These are phyloP conservation scores for Xylariomycetidae sp. DNA, from an alignment of 2,329 filamentous ascomycete genomes.

Conservation along the genomic window DNA sequence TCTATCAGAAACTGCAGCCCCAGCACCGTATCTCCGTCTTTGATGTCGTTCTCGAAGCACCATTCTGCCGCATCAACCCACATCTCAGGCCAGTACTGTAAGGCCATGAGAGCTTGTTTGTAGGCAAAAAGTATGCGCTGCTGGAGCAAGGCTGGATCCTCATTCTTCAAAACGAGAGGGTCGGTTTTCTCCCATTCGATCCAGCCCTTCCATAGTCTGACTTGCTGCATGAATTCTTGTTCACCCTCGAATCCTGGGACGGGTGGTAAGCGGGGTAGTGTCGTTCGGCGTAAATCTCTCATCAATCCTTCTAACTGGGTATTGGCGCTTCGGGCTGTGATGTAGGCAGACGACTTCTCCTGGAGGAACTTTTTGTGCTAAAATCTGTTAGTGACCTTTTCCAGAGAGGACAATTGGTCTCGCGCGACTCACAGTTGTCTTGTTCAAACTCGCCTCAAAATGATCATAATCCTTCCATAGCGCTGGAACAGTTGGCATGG, in stretches of 20 bases:
- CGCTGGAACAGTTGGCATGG: conserved; percentile 74
- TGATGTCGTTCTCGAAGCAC: conserved; percentile 76
- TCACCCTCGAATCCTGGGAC: conserved; percentile 83
- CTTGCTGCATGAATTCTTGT: conserved; percentile 76
- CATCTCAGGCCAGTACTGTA: conserved; percentile 91
- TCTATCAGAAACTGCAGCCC: conserved; percentile 76
- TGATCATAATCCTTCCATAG: conserved; percentile 98
- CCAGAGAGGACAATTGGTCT: conserved; percentile 1
- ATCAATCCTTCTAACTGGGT: conserved; percentile 89
- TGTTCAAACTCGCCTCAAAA: conserved; percentile 92
- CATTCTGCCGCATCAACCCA: conserved; percentile 95
- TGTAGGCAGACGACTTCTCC: conserved; percentile 87
- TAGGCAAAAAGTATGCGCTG: conserved; percentile 84
- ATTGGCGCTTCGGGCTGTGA: conserved; percentile 90
- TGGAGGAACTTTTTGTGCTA: conserved; percentile 92
- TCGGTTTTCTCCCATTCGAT: conserved; percentile 94
- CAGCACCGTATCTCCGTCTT: conserved; percentile 58
- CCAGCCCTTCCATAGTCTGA: conserved; percentile 90
- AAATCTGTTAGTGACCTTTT: conserved; percentile 14
- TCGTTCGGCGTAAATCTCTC: conserved; percentile 68
- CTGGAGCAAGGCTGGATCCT: conserved; percentile 71
- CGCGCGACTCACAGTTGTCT: conserved; percentile 66
- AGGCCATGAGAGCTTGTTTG: conserved; percentile 86
- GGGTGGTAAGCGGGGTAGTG: conserved; percentile 76
- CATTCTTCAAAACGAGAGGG: conserved; percentile 76